These are phyloP conservation scores for Diaporthe sp. DNA, from an alignment of 2,329 filamentous ascomycete species.

Conservation along the genomic window DNA sequence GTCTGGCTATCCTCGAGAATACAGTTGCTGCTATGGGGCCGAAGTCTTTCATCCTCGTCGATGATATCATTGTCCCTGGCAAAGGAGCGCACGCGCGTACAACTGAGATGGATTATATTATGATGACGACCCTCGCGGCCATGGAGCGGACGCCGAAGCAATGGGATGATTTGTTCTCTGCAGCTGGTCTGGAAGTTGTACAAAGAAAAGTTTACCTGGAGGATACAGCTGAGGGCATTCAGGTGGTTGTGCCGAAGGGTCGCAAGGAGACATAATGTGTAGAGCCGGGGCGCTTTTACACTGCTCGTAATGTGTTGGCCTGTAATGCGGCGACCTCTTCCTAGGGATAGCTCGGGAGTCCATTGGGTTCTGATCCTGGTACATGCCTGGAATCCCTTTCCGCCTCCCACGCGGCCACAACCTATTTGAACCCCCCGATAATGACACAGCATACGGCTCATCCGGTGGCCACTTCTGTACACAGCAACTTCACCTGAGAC, in stretches of 20 bases:
- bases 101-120: constrained; percentile 50
- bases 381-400: no score
- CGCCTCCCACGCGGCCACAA: no score
- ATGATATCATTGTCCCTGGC: constrained; percentile 56
- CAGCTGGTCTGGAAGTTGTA: constrained; percentile 36
- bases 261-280: not conserved
- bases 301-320: no score
- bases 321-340: no score
- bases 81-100: constrained; percentile 46
- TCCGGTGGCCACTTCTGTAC: not conserved
- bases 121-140: constrained; percentile 49
- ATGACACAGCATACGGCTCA: not conserved
- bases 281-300: no score
- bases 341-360: no score
- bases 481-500: not conserved
- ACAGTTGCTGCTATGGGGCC: constrained; percentile 47
- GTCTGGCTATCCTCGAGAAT: constrained; percentile 48
- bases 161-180: constrained; percentile 47
- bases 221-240: constrained; percentile 25
- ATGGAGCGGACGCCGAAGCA: constrained; percentile 51
- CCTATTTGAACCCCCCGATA: not conserved
- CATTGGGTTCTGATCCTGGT: no score
- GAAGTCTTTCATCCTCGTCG: constrained; percentile 47
- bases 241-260: constrained; percentile 17
- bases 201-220: constrained; percentile 36